Conservation (phyloP, 2,329 filamentous ascomycete species). For the Podosphaera fusca region DNA sequence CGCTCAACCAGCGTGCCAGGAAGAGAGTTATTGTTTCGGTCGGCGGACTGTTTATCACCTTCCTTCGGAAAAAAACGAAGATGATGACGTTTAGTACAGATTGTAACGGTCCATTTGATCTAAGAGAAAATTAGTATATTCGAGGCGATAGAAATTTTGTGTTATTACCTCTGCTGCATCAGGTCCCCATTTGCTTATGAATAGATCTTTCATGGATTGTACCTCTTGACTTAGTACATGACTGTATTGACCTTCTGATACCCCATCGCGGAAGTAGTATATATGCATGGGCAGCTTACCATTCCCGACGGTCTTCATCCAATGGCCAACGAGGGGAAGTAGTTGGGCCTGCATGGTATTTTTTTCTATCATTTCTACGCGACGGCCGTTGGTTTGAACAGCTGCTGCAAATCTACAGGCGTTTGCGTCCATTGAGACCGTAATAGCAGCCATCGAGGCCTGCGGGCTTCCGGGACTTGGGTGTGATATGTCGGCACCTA, state of each 20-base stretch:
- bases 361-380: slow-evolving; percentile 54
- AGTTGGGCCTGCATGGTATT: slow-evolving; percentile 45
- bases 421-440: slow-evolving; percentile 50
- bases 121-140: slow-evolving; percentile 4
- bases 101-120: slow-evolving; percentile 55
- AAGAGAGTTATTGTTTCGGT: slow-evolving; percentile 59
- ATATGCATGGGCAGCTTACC: slow-evolving; percentile 44
- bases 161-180: slow-evolving; percentile 9
- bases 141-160: not conserved
- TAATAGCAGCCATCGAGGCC: slow-evolving; percentile 70
- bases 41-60: slow-evolving; percentile 25
- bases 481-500: slow-evolving; percentile 83
- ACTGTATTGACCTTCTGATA: slow-evolving; percentile 65
- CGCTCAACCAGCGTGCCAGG: slow-evolving; percentile 74
- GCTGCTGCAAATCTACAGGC: slow-evolving; percentile 56
- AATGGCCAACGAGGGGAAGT: slow-evolving; percentile 36
- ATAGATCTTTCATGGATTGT: slow-evolving; percentile 36
- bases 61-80: slow-evolving; percentile 68
- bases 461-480: slow-evolving; percentile 40
- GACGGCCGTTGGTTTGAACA: slow-evolving; percentile 62
- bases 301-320: slow-evolving; percentile 31
- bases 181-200: slow-evolving; percentile 20
- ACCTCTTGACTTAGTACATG: slow-evolving; percentile 67
- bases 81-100: slow-evolving; percentile 86
- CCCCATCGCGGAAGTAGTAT: slow-evolving; percentile 84